These are phyloP conservation scores for Neofusicoccum cordaticola DNA, from an alignment of 2,329 filamentous ascomycete species.

Conservation along the genomic window DNA sequence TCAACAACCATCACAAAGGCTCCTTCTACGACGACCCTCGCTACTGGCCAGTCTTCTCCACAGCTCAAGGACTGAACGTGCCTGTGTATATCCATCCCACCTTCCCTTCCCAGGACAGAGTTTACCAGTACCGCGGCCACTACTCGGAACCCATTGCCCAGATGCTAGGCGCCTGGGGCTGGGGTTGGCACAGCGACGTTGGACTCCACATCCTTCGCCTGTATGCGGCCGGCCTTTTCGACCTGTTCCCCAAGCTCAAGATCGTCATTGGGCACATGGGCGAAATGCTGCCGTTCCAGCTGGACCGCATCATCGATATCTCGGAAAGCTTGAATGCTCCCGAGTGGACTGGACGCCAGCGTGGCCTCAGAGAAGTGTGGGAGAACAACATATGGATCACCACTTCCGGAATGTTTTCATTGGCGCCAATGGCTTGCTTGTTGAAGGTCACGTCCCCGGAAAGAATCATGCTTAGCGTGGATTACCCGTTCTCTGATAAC, in stretches of 20 bases:
- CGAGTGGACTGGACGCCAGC: constrained; percentile 10
- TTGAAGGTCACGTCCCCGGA: constrained; percentile 41
- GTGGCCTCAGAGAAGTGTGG: constrained; percentile 39
- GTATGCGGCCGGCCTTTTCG: constrained; percentile 43
- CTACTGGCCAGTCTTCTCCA: constrained; percentile 31
- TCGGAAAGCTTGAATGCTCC: constrained; percentile 44
- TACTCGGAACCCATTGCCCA: constrained; percentile 28
- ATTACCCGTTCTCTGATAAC: constrained; percentile 44
- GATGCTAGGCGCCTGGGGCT: constrained; percentile 42
- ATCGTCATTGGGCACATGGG: constrained; percentile 46
- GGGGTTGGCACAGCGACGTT: constrained; percentile 52
- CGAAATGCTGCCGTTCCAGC: constrained; percentile 46
- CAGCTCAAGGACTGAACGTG: constrained; percentile 31
- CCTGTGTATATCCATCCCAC: constrained; percentile 36
- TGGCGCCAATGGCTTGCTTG: constrained; percentile 47
- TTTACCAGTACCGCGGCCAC: constrained; percentile 28
- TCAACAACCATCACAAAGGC: constrained; percentile 40
- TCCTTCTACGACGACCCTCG: constrained; percentile 32
- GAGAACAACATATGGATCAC: constrained; percentile 44
- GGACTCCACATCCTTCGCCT: constrained; percentile 47
- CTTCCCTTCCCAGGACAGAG: constrained; percentile 28
- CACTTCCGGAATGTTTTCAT: constrained; percentile 42
- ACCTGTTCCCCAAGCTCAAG: constrained; percentile 42
- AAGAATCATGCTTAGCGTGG: constrained; percentile 44
- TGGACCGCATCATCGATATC: constrained; percentile 39